Base-by-base conservation (phyloP, 345 rosid genomes). In the Chamaenerion angustifolium region DNA sequence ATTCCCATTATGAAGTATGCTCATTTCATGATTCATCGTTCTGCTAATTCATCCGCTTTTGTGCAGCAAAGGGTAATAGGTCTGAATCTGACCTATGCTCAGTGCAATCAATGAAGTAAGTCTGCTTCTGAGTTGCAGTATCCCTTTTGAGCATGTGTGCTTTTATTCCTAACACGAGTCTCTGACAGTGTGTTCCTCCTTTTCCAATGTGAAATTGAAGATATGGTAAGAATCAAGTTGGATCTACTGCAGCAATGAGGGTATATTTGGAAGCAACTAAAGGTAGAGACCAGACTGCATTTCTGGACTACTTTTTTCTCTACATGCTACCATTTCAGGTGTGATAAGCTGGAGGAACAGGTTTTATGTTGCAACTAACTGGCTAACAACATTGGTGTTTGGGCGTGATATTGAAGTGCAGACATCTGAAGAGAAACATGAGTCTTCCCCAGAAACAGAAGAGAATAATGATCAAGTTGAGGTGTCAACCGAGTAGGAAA, bases 21-120 rank as follows among this genome's bases (percentile, higher is more conserved):
- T 21, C 25, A 21, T 21, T 31, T 31, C 37, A 31, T 31, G 25
- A 2, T 31, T 31, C 8, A 31, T 31, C 37, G 27, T 23, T 5
- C 27, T 5, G n/a, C 27, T 23, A 23, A 23, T 23, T 23, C 27
- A 5, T 2, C 27, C 27, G 27, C 2, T 53, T 35, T 40, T n/a
- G 45, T 68, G 13, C 72, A 76, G 84, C 56, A 46, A 58, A 78
- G 46, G 63, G 58, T 45, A 67, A 56, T 49, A 58, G 27, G 13
- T 48, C 62, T 62, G 70, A 59, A 27, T 59, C 58, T 19, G 56
- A 63, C 59, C 35, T 41, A 0, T 59, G 60, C 47, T 56, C 52
- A 11, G 56, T 63, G 40, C 75, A 72, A 52, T 46, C 70, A 46
- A 45, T 12, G 23, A 72, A 59, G 94, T 87, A 63, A 57, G 93